These are phyloP conservation scores for Pseudocercospora cruenta DNA, from an alignment of 2,329 filamentous ascomycete species.

Conservation along the genomic window DNA sequence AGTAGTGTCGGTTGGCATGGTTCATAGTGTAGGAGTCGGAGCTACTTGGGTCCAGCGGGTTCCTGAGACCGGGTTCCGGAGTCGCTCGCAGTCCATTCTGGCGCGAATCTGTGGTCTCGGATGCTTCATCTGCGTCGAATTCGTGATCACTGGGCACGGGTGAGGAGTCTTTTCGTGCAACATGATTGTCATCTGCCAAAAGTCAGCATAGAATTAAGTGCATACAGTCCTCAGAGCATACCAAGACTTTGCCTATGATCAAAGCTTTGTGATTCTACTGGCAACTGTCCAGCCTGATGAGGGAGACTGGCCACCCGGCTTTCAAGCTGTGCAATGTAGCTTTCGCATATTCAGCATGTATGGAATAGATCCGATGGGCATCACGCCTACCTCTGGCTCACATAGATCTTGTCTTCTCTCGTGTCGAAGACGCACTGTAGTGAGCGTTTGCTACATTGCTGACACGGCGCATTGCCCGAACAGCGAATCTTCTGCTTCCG, in stretches of 20 bases:
- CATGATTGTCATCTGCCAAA: slow-evolving; percentile 16
- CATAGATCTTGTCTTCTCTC: slow-evolving; percentile 54
- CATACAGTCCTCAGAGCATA: neutral
- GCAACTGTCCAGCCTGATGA: slow-evolving; percentile 3
- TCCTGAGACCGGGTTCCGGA: slow-evolving; percentile 41
- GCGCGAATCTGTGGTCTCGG: slow-evolving; percentile 10
- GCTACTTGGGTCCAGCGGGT: slow-evolving; percentile 46
- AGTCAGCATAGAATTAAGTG: neutral
- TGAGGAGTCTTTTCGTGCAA: slow-evolving; percentile 10
- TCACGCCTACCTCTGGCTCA: slow-evolving; percentile 42
- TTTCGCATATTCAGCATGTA: slow-evolving; percentile 16
- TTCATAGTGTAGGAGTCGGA: slow-evolving; percentile 39
- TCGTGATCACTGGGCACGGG: slow-evolving; percentile 1
- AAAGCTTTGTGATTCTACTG: neutral
- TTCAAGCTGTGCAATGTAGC: slow-evolving; percentile 27
- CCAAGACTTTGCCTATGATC: neutral
- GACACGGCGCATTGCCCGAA: slow-evolving; percentile 48
- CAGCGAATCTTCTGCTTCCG: slow-evolving; percentile 53
- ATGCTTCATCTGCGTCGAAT: slow-evolving; percentile 12
- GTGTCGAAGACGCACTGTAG: slow-evolving; percentile 50
- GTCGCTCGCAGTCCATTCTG: slow-evolving; percentile 13
- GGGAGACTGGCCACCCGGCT: slow-evolving; percentile 18
- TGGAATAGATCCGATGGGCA: neutral
- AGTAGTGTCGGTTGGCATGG: slow-evolving; percentile 48
- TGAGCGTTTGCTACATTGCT: slow-evolving; percentile 49